Percentiles rank a stretch among this genome's conserved stretches.
These are phyloP conservation scores for Cyberlindnera lachancei DNA, from an alignment of 805 yeast genomes.

Conservation along the genomic window DNA sequence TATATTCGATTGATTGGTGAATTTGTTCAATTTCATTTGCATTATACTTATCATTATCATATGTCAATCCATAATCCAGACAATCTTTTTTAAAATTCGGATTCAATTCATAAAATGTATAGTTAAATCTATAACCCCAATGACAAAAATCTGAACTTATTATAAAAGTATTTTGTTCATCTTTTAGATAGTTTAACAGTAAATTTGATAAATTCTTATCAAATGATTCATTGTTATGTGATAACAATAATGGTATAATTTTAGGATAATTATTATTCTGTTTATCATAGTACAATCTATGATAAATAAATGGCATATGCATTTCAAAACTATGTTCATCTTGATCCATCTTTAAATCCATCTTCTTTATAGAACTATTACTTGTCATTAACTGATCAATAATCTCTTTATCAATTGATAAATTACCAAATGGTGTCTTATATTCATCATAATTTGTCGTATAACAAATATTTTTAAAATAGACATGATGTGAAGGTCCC, in stretches of 20 bases:
- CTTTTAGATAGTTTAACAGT: conserved; percentile 45
- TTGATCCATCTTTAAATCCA: conserved; percentile 58
- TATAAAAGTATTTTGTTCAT: conserved; percentile 58
- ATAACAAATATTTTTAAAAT: conserved; percentile 54
- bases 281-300: too few relatives aligned
- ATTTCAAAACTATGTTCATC: conserved; percentile 92
- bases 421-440: conserved; percentile 77
- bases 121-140: conserved; percentile 62
- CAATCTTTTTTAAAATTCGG: neutral
- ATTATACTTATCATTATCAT: too few relatives aligned
- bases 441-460: conserved; percentile 46
- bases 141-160: conserved; percentile 93
- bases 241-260: conserved; percentile 76
- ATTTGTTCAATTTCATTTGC: neutral
- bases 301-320: conserved; percentile 77
- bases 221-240: conserved; percentile 44
- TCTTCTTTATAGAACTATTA: conserved; percentile 39
- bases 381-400: conserved; percentile 29
- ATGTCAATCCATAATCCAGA: neutral
- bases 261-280: conserved; percentile 30
- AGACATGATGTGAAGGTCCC: conserved; percentile 93
- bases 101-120: neutral
- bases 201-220: conserved; percentile 38
- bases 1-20: conserved; percentile 59
- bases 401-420: conserved; percentile 54